Evolutionary conservation across 345 rosid species (phyloP).

Genomic region (Zanthoxylum bungeanum): DNA sequence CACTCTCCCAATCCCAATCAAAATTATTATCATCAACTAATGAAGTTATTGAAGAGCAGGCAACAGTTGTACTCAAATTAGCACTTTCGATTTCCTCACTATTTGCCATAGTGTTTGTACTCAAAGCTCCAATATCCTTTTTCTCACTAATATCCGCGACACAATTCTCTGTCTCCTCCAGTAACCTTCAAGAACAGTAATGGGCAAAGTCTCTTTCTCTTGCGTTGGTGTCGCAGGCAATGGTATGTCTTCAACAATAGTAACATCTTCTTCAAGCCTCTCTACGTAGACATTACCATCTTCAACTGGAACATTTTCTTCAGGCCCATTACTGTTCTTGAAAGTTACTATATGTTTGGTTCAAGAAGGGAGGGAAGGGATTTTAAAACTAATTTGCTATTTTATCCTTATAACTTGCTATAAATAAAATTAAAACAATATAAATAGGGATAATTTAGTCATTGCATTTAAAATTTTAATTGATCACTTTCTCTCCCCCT

Average conservation of each 20-base stretch:
- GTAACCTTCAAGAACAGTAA: slow-evolving; percentile 7
- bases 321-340: neutral
- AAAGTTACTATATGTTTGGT: too few species aligned
- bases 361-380: too few species aligned
- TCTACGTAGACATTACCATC: too few species aligned
- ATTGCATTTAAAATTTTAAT: too few species aligned
- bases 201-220: slow-evolving; percentile 22
- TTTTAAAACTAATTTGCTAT: too few species aligned
- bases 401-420: too few species aligned
- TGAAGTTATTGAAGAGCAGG: slow-evolving; percentile 20
- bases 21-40: slow-evolving; percentile 19
- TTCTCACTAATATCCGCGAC: neutral
- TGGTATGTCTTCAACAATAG: neutral
- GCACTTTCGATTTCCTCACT: neutral
- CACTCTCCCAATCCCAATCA: slow-evolving; percentile 38
- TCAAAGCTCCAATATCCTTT: neutral
- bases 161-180: slow-evolving; percentile 1
- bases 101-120: neutral
- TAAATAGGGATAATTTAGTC: too few species aligned
- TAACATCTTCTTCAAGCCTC: too few species aligned
- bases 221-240: slow-evolving; percentile 6
- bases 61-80: slow-evolving; percentile 9
- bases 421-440: too few species aligned
- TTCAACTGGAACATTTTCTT: slow-evolving; percentile 5
- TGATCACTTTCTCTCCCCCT: too few species aligned